Evolutionary conservation across 306 rosid species (phyloP), one percentile per base, ranked within the genome.

Genomic region (Psophocarpus tetragonolobus): DNA sequence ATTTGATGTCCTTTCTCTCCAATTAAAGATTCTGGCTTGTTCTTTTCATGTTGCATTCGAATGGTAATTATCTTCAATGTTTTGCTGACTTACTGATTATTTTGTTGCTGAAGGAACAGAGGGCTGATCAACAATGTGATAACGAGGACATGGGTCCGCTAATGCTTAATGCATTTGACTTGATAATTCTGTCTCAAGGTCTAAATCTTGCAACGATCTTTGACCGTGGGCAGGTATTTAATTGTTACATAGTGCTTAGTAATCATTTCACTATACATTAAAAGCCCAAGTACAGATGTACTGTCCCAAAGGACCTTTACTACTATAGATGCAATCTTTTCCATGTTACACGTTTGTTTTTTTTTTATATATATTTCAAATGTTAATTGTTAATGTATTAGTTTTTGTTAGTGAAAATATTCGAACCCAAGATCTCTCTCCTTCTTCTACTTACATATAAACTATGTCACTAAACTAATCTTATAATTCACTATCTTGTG

Each of bases 121-220:
- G 77, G 68, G 76, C 68, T 48, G 65, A 65, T 21, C 92, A 85
- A 71, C 90, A 39, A 62, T 64, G 67, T 71, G 83, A 90, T 51
- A 86, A 79, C 60, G 96, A 88, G 75, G 86, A 91, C 81, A 81
- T 33, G 54, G 88, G 93, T 78, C 98, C 98, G 74, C 82, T 93
- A 51, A 78, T 86, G 80, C 93, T 91, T 39, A 90, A 93, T 91
- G 98, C 98, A 61, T 91, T 93, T 81, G 98, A 93, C 86, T 74
- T 93, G 77, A 90, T 91, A 72, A 84, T 89, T 87, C 78, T 91
- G 78, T 93, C 97, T 62, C 98, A 93, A 87, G 98, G 98, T 66
- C 85, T 93, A 76, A 93, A 93, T 87, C 97, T 93, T 32, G 88
- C 92, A 45, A 78, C 98, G 6, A 80, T 93, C 64, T 91, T 93